These are phyloP conservation scores for Saturnispora diversa DNA, from an alignment of 805 yeast species.

Conservation along the genomic window DNA sequence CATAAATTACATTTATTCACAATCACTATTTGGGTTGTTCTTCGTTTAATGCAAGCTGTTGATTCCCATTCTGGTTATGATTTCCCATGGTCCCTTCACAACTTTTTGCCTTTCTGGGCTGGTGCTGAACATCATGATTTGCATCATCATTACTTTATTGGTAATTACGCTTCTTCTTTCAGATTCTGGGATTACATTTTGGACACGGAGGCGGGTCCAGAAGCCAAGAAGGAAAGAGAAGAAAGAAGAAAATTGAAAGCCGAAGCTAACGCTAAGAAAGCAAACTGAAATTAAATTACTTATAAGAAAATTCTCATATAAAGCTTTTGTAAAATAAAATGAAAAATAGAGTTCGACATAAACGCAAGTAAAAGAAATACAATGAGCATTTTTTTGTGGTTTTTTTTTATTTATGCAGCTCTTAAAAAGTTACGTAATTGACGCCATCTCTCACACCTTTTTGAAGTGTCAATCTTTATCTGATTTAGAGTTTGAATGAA, in stretches of 20 bases:
- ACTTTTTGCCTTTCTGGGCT: slow-evolving; percentile 56
- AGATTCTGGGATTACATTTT: slow-evolving; percentile 50
- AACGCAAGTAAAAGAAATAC: no score
- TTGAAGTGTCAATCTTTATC: neutral
- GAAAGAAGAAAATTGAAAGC: slow-evolving; percentile 34
- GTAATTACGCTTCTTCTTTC: slow-evolving; percentile 50
- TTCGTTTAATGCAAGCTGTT: slow-evolving; percentile 51
- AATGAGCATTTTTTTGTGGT: neutral
- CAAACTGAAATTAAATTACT: slow-evolving; percentile 1
- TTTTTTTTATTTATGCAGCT: no score
- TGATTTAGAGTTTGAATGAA: slow-evolving; percentile 15
- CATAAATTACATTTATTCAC: slow-evolving; percentile 45
- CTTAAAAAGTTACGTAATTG: no score
- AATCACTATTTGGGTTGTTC: slow-evolving; percentile 42
- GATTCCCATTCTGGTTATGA: slow-evolving; percentile 58
- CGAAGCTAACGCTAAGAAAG: slow-evolving; percentile 27
- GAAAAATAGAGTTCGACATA: no score
- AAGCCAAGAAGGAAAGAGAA: slow-evolving; percentile 42
- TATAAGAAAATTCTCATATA: neutral
- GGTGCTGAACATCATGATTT: slow-evolving; percentile 58
- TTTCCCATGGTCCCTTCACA: slow-evolving; percentile 52
- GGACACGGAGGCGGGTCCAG: slow-evolving; percentile 50
- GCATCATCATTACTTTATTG: slow-evolving; percentile 54
- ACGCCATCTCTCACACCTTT: no score
- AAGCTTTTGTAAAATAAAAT: no score